Evolutionary conservation across 2,329 filamentous ascomycete genomes (phyloP).

Genomic region (Aspergillus jensenii): DNA sequence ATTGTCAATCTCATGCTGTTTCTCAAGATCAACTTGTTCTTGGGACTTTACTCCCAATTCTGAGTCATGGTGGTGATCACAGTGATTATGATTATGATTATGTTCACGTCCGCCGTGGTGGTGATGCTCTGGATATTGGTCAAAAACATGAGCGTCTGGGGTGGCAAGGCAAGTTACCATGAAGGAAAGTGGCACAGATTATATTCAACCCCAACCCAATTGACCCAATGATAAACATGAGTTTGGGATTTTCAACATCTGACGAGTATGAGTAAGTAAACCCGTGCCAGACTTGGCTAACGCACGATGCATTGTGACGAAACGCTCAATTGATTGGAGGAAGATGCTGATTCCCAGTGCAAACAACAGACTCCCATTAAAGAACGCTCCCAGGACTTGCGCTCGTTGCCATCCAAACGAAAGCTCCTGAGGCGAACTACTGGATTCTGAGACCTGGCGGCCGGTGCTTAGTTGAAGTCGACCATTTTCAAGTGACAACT

Average conservation of each 20-base stretch:
- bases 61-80: background rate
- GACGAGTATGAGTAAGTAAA: background rate
- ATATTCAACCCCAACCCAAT: conserved; percentile 68
- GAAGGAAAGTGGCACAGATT: conserved; percentile 64
- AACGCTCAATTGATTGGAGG: conserved; percentile 69
- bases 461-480: too few species aligned
- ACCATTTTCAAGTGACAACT: conserved; percentile 16
- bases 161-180: conserved; percentile 46
- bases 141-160: background rate
- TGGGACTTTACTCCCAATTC: background rate
- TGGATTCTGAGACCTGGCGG: conserved; percentile 56
- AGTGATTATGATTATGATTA: conserved; percentile 24
- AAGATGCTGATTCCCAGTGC: conserved; percentile 71
- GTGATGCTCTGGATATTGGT: conserved; percentile 3
- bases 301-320: conserved; percentile 31
- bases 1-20: background rate
- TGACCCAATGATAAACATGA: conserved; percentile 69
- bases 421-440: conserved; percentile 57
- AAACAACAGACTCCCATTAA: conserved; percentile 74
- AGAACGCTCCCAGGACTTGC: conserved; percentile 72
- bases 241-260: conserved; percentile 64
- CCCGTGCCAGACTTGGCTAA: background rate
- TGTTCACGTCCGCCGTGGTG: conserved; percentile 11
- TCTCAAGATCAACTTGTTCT: background rate
- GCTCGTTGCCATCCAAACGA: conserved; percentile 78